phyloP scores from a whole-genome alignment of 2,329 filamentous ascomycete species.

The Capronia americana region DNA sequence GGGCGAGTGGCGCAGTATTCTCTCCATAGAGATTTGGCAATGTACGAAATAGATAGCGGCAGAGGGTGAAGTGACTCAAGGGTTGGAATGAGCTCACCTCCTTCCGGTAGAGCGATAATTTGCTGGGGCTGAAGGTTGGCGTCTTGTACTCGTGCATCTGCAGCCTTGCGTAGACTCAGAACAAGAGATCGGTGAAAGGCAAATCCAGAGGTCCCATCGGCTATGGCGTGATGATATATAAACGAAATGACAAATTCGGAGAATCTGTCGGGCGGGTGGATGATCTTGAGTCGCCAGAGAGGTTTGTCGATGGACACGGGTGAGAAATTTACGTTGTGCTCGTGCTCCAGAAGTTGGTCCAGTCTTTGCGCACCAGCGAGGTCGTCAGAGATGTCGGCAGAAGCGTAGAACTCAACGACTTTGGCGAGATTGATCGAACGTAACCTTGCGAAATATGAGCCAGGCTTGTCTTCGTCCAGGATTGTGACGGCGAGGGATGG shows the following conservation, averaged over 20 bases:
- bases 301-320: background rate
- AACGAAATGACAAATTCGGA: background rate
- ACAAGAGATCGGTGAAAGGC: background rate
- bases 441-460: background rate
- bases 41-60: slow-evolving; percentile 46
- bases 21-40: slow-evolving; percentile 39
- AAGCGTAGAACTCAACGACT: background rate
- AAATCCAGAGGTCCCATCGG: background rate
- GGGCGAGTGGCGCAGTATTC: background rate
- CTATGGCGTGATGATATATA: background rate
- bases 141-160: too few species aligned
- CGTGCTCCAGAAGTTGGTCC: background rate
- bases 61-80: slow-evolving; percentile 46
- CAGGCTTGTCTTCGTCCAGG: background rate
- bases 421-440: background rate
- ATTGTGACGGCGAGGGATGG: background rate
- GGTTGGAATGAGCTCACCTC: background rate
- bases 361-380: background rate
- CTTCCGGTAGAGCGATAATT: background rate
- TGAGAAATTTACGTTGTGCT: background rate
- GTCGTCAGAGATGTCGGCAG: background rate
- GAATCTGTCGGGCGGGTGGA: background rate
- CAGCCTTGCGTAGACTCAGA: too few species aligned
- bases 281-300: background rate
- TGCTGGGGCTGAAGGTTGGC: too few species aligned